These are phyloP conservation scores for Arachnomyces sp. DNA, from an alignment of 2,329 filamentous ascomycete species.

Conservation along the genomic window DNA sequence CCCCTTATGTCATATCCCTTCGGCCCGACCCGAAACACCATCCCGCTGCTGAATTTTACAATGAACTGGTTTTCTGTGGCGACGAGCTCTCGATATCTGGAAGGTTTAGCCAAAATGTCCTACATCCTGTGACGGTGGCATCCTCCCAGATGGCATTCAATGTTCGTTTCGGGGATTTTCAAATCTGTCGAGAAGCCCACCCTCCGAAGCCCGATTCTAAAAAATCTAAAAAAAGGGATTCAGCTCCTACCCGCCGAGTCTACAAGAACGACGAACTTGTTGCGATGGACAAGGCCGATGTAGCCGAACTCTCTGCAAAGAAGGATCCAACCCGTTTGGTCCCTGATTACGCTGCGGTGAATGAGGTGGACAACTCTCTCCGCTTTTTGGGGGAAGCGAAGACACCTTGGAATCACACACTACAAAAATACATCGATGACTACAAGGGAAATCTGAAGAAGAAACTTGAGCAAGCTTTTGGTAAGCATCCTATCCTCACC, in stretches of 20 bases:
- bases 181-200: conserved; percentile 1
- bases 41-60: background rate
- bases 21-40: background rate
- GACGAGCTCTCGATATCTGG: conserved; percentile 11
- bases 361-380: background rate
- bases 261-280: no score
- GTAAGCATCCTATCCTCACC: no score
- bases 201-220: background rate
- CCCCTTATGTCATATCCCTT: no score
- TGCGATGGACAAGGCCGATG: no score
- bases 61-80: conserved; percentile 1
- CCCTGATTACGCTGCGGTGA: no score
- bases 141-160: conserved; percentile 1
- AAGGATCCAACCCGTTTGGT: no score
- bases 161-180: conserved; percentile 9
- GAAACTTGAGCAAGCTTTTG: no score
- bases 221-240: no score
- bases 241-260: no score
- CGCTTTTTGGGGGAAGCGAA: conserved; percentile 10
- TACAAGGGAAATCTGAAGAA: no score
- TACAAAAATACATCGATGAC: background rate
- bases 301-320: no score
- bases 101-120: conserved; percentile 7
- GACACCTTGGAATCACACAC: conserved; percentile 9
- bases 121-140: conserved; percentile 7